These are phyloP conservation scores for Plasmodium gallinaceum DNA, from an alignment of 169 alveolate species.

Conservation along the genomic window DNA sequence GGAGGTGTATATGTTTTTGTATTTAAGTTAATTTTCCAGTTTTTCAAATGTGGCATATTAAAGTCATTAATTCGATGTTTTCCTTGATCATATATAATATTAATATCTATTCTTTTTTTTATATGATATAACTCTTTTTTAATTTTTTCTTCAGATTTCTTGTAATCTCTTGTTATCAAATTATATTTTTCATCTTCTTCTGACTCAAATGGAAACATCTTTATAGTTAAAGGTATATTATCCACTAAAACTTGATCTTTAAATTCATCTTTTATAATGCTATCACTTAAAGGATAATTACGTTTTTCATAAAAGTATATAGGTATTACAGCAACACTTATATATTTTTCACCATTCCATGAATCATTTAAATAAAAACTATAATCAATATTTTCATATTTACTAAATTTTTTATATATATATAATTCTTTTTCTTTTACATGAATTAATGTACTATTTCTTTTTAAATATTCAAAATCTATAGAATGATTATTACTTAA, in stretches of 20 bases:
- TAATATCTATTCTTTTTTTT: conserved; percentile 80
- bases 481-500: conserved; percentile 77
- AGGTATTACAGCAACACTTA: conserved; percentile 53
- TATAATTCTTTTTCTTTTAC: conserved; percentile 76
- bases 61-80: conserved; percentile 71
- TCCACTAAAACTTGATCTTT: conserved; percentile 46
- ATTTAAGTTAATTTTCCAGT: conserved; percentile 73
- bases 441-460: conserved; percentile 61
- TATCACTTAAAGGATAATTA: background rate
- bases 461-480: conserved; percentile 66
- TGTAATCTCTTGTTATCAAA: conserved; percentile 27
- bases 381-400: conserved; percentile 38
- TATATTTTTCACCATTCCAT: conserved; percentile 72
- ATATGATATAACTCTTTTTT: conserved; percentile 77
- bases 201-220: conserved; percentile 63
- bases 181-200: conserved; percentile 60
- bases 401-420: conserved; percentile 17
- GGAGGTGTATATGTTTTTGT: conserved; percentile 78
- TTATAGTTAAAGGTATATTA: conserved; percentile 72
- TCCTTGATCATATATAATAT: conserved; percentile 72
- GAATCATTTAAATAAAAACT: conserved; percentile 55
- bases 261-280: conserved; percentile 5
- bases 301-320: conserved; percentile 56
- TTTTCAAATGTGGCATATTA: conserved; percentile 80
- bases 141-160: conserved; percentile 2